Percentiles rank a stretch among this genome's conserved stretches.
phyloP scores from a whole-genome alignment of 2,329 filamentous ascomycete species.

The Arthroderma sp. region DNA sequence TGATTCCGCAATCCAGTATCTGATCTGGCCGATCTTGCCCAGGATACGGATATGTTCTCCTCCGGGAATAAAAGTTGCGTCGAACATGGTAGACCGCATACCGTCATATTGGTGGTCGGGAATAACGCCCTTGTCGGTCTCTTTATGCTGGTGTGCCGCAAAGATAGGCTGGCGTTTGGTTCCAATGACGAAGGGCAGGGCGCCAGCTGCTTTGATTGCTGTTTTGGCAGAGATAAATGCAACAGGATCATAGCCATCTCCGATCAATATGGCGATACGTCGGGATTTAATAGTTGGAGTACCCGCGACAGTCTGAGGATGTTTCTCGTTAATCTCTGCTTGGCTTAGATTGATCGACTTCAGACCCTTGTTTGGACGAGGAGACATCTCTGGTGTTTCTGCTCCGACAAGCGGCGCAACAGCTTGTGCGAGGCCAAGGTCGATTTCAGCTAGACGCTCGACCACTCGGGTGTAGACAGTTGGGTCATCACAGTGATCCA shows the following conservation, averaged over 20 bases:
- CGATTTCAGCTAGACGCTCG: conserved; percentile 58
- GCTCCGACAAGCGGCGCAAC: conserved; percentile 59
- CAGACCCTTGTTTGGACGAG: conserved; percentile 51
- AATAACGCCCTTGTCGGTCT: conserved; percentile 29
- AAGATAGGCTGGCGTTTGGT: conserved; percentile 55
- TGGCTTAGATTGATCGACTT: conserved; percentile 57
- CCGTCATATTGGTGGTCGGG: conserved; percentile 71
- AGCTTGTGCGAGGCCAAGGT: conserved; percentile 54
- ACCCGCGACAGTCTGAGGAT: conserved; percentile 34
- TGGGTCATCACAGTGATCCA: conserved; percentile 72
- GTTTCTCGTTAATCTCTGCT: conserved; percentile 62
- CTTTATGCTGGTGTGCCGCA: conserved; percentile 43
- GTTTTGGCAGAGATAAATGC: conserved; percentile 54
- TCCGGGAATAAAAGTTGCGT: conserved; percentile 64
- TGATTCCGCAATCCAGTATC: conserved; percentile 67
- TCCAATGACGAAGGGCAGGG: conserved; percentile 58
- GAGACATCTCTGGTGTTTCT: conserved; percentile 42
- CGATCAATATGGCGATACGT: conserved; percentile 46
- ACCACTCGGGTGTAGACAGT: conserved; percentile 62
- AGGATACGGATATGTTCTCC: conserved; percentile 46
- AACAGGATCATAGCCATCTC: conserved; percentile 36
- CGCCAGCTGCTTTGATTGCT: conserved; percentile 50
- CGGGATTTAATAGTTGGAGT: conserved; percentile 54
- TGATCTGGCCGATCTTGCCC: conserved; percentile 55
- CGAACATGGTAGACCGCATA: conserved; percentile 63